Evolutionary conservation across 2,329 filamentous ascomycete species (phyloP).

Genomic region (Mollisia scopiformis): DNA sequence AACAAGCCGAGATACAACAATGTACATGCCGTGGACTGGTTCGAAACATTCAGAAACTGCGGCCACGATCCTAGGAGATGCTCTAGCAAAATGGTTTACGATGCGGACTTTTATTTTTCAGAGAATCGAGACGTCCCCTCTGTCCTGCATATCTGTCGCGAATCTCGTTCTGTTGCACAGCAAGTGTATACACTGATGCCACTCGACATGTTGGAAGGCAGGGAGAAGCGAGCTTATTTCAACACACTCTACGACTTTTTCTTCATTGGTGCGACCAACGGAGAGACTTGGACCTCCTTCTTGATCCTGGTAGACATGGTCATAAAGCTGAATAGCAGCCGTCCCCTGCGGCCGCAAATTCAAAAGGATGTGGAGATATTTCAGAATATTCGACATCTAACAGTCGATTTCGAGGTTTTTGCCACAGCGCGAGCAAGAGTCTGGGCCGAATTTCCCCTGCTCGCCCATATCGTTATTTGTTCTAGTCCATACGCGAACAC

Average conservation of each 20-base stretch:
- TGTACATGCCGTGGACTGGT: background rate
- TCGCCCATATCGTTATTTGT: constrained; percentile 42
- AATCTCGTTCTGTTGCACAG: background rate
- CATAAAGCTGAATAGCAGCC: constrained; percentile 1
- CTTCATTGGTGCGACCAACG: background rate
- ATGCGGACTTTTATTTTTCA: background rate
- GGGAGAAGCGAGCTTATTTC: too few species aligned
- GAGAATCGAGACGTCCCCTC: too few species aligned
- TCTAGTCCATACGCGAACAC: background rate
- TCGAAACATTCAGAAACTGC: background rate
- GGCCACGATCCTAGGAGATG: background rate
- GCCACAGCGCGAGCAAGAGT: constrained; percentile 34
- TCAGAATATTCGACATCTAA: constrained; percentile 1
- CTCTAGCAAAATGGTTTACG: background rate
- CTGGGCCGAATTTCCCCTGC: constrained; percentile 65
- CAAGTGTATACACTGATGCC: background rate
- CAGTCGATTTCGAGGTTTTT: constrained; percentile 2
- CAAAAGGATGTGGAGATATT: constrained; percentile 1
- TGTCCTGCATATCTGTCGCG: background rate
- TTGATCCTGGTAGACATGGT: constrained; percentile 8
- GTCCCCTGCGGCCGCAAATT: background rate
- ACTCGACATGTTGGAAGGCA: too few species aligned
- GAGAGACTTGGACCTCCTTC: constrained; percentile 1
- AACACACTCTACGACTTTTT: constrained; percentile 13
- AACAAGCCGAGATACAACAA: background rate